Base-by-base conservation (phyloP, 805 yeast genomes). In the Saccharomycopsis sp. region DNA sequence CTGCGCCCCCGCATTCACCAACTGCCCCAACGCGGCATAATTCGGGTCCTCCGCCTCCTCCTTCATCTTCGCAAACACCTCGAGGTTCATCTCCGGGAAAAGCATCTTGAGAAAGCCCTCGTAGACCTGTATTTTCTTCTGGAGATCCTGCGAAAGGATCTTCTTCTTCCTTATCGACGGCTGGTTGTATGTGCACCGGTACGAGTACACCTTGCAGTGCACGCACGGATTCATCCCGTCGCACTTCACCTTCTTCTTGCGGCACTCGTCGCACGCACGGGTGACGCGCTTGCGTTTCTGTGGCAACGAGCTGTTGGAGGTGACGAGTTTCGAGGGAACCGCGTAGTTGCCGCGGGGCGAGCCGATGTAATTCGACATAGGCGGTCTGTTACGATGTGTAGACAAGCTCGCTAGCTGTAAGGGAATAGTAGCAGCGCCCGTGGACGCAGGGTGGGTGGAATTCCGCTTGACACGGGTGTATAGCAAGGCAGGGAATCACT, bases 181-280 rank as follows among this genome's bases (percentile, higher is more conserved):
- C 65, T 88, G 89, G 66, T 87, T 88, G 68, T 90, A 90, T 0
- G 95, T 82, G 71, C 97, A 90, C 58, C 82, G 86, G 69, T 87
- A 88, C 20, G 89, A 82, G 71, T 89, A 91, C 1, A 89, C 96
- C 1, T 96, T 87, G 68, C 97, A 90, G 68, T 84, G 89, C 34
- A 81, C 79, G 68, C 95, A 87, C 0, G 92, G 94, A 64, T 80
- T 85, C 64, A 79, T 79, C 2, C 92, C 94, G 67, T 86, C 91
- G 70, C 95, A 87, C 67, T 85, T 84, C 62, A 86, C 89, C 67
- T 87, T 87, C 70, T 85, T 86, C 70, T 79, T 80, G 20, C 92
- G 77, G 68, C 94, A 87, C 62, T 80, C 83, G 64, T 83, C 87
- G 66, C 94, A 87, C 2, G 94, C 94, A 56, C 89, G 72, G 1